Base-by-base conservation (phyloP, 352 stramenopile genomes). In the Phytopythium aichiense region DNA sequence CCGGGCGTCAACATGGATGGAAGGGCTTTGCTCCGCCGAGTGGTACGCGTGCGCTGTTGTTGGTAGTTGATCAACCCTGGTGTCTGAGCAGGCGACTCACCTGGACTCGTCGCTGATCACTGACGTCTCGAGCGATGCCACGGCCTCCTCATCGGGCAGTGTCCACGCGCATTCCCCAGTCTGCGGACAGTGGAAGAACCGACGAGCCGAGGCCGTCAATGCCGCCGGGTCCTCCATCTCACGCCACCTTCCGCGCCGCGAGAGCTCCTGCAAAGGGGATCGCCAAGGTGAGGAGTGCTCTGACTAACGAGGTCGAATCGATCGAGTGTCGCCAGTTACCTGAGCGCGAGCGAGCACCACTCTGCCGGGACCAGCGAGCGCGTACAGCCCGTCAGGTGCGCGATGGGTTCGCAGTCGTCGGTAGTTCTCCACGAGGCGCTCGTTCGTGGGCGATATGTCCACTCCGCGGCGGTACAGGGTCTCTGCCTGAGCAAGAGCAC, bases 381-480 rank as follows among this genome's bases (percentile, higher is more conserved):
- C 66, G 64, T 90, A 91, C n/a, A 78, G 35, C 4, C 84, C 73
- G 13, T 69, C 64, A 16, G 82, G 75, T 4, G 72, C 66, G 40
- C 80, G 72, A 55, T 91, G 82, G 7, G 73, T 63, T 33, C 86
- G 65, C 2, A 94, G 65, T 4, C 79, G 73, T 15, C 69, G 48
- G 38, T 91, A 92, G 46, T 92, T 91, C 43, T 81, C 74, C 12
- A 90, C 11, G 15, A 90, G 56, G 1, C 64, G 49, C 25, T 85
- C 74, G 52, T 89, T 86, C 11, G 49, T 56, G 15, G 77, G 65
- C 30, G 87, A 76, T 0, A 79, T 7, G 43, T 85, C 79, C 18
- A 92, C 73, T 23, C 82, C 82, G 35, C 82, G 77, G 1, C 82
- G 82, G 53, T 87, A 92, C 4, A 94, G 61, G 5, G 77, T 60